Conservation (phyloP, 2,329 filamentous ascomycete genomes). For the Fusarium euwallaceae region DNA sequence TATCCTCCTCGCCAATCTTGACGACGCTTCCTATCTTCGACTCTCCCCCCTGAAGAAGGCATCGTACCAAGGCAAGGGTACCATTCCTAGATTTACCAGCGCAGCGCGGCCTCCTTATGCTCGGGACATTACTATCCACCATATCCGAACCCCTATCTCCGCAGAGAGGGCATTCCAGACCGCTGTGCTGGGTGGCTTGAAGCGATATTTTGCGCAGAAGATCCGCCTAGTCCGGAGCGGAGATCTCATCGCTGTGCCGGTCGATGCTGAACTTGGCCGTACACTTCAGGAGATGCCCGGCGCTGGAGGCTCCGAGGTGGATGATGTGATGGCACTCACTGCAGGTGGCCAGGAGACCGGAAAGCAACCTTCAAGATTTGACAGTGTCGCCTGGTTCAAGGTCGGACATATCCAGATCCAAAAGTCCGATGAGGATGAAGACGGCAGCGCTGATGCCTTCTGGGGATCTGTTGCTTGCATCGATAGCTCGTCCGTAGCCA, state of each 20-base stretch:
- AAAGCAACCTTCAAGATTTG: slow-evolving; percentile 54
- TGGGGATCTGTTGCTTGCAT: slow-evolving; percentile 92
- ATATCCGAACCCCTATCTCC: slow-evolving; percentile 89
- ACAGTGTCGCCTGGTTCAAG: slow-evolving; percentile 90
- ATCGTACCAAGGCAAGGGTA: slow-evolving; percentile 63
- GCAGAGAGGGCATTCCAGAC: slow-evolving; percentile 89
- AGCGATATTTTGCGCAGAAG: slow-evolving; percentile 87
- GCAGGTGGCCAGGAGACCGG: slow-evolving; percentile 51
- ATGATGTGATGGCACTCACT: slow-evolving; percentile 74
- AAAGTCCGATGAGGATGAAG: slow-evolving; percentile 67
- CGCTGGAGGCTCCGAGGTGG: slow-evolving; percentile 74
- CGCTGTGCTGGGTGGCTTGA: slow-evolving; percentile 86
- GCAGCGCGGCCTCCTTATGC: slow-evolving; percentile 70
- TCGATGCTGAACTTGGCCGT: slow-evolving; percentile 87
- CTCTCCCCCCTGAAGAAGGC: slow-evolving; percentile 76
- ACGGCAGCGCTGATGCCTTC: slow-evolving; percentile 73
- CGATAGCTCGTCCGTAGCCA: slow-evolving; percentile 86
- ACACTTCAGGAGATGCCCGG: slow-evolving; percentile 80
- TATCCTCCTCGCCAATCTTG: slow-evolving; percentile 87
- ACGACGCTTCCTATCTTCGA: slow-evolving; percentile 81
- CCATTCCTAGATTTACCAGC: slow-evolving; percentile 68
- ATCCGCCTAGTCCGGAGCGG: slow-evolving; percentile 86
- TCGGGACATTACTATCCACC: slow-evolving; percentile 86
- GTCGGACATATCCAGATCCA: slow-evolving; percentile 79
- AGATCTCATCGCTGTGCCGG: slow-evolving; percentile 88